Evolutionary conservation across 768 basidiomycete genomes (phyloP).

Genomic region (Termitomyces sp.): DNA sequence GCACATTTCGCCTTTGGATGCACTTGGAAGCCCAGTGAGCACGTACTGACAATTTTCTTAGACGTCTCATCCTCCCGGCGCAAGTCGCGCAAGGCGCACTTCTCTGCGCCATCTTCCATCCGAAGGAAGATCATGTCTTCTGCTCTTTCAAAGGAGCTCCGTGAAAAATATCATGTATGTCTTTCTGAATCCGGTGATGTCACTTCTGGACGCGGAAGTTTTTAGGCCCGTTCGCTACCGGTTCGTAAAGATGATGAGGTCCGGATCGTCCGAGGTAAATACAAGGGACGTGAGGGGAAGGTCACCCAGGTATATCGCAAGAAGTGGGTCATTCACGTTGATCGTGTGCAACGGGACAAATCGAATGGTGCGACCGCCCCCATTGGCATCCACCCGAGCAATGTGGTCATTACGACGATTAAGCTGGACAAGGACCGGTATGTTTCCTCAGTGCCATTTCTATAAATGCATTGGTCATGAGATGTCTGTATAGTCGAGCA

Average conservation of each 20-base stretch:
- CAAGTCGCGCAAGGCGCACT: conserved; percentile 98
- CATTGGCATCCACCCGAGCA: conserved; percentile 95
- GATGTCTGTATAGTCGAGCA: conserved; percentile 49
- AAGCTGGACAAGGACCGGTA: conserved; percentile 91
- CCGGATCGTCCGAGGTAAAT: conserved; percentile 92
- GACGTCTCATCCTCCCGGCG: conserved; percentile 91
- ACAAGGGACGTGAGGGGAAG: conserved; percentile 99
- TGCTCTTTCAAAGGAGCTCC: conserved; percentile 90
- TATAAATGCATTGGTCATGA: not conserved
- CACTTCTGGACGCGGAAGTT: not conserved
- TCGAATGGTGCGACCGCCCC: conserved; percentile 91
- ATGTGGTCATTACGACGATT: conserved; percentile 89
- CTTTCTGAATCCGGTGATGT: not conserved
- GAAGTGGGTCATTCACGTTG: conserved; percentile 98
- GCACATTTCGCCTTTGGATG: conserved; percentile 35
- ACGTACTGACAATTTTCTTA: conserved; percentile 32
- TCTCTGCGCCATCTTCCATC: conserved; percentile 88
- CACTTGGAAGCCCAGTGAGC: conserved; percentile 14
- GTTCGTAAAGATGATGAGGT: conserved; percentile 99
- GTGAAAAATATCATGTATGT: conserved; percentile 85
- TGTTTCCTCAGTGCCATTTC: conserved; percentile 19
- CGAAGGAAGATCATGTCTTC: conserved; percentile 99
- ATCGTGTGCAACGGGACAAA: conserved; percentile 96
- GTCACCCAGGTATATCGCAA: conserved; percentile 97
- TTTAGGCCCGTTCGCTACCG: conserved; percentile 82